Conservation (phyloP, 2,329 filamentous ascomycete genomes). For the Sclerotinia sclerotiorum region DNA sequence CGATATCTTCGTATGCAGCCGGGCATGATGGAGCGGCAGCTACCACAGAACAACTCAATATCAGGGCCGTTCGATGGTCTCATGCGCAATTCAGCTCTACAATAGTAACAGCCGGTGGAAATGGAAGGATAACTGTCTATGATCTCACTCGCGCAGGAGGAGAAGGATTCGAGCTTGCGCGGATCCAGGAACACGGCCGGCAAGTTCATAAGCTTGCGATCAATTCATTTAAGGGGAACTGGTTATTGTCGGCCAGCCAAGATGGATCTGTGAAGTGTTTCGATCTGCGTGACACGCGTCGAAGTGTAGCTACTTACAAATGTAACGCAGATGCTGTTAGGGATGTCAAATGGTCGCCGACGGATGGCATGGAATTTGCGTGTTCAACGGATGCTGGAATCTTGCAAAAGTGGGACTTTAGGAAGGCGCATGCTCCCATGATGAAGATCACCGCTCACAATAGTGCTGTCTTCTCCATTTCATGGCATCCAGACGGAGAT, state of each 20-base stretch:
- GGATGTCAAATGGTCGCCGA: constrained; percentile 65
- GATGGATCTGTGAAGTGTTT: constrained; percentile 63
- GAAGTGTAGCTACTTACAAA: constrained; percentile 49
- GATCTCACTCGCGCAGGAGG: constrained; percentile 53
- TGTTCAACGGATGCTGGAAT: constrained; percentile 63
- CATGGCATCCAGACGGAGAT: constrained; percentile 68
- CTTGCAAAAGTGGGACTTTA: constrained; percentile 64
- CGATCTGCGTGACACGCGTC: constrained; percentile 54
- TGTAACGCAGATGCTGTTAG: constrained; percentile 57
- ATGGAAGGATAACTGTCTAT: constrained; percentile 65
- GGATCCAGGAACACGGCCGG: constrained; percentile 60
- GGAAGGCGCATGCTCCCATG: constrained; percentile 53
- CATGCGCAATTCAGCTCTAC: constrained; percentile 49
- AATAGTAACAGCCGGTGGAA: constrained; percentile 63
- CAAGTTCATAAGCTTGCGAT: constrained; percentile 65
- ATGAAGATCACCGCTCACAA: constrained; percentile 62
- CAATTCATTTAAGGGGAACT: constrained; percentile 58
- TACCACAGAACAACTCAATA: constrained; percentile 58
- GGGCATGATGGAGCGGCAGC: constrained; percentile 44
- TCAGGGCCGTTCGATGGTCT: constrained; percentile 61
- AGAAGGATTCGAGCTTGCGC: constrained; percentile 50
- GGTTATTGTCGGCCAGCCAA: constrained; percentile 62
- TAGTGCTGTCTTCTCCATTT: constrained; percentile 57
- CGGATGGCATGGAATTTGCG: constrained; percentile 60
- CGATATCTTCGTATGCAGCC: constrained; percentile 52